phyloP scores from a whole-genome alignment of 2,329 filamentous ascomycete genomes.

The Knoxdaviesia proteae region DNA sequence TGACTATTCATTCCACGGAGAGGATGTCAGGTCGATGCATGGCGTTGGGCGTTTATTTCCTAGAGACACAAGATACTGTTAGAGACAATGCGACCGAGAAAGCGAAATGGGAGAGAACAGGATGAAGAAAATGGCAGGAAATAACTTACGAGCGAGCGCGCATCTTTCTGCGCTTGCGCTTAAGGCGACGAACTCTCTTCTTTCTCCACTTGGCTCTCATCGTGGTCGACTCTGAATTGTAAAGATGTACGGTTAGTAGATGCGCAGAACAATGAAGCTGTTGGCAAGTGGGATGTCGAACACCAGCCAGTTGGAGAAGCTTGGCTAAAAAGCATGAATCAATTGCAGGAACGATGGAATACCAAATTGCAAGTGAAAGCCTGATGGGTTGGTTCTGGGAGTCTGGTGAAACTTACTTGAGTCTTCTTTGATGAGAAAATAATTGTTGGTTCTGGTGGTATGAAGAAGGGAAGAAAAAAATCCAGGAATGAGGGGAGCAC shows the following conservation, averaged over 20 bases:
- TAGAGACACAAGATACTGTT: slow-evolving; percentile 11
- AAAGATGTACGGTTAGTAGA: slow-evolving; percentile 6
- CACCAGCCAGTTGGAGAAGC: no score
- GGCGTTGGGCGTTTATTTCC: slow-evolving; percentile 48
- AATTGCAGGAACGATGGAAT: no score
- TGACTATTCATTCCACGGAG: slow-evolving; percentile 1
- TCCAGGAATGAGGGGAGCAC: no score
- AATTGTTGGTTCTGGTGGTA: no score
- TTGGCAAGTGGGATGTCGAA: neutral
- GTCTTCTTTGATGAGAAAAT: no score
- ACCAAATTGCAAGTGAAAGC: no score
- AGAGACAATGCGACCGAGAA: neutral
- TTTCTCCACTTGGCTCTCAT: slow-evolving; percentile 99
- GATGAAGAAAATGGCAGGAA: slow-evolving; percentile 7
- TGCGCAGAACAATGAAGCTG: neutral
- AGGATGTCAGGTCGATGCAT: slow-evolving; percentile 32
- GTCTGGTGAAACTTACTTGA: no score
- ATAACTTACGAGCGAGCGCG: slow-evolving; percentile 79
- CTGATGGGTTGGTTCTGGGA: no score
- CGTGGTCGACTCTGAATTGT: slow-evolving; percentile 24
- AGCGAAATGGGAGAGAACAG: neutral
- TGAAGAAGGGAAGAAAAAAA: no score
- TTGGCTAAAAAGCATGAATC: no score
- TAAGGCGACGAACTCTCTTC: slow-evolving; percentile 97
- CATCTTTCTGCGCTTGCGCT: slow-evolving; percentile 99